Base-by-base conservation (phyloP, 495 filamentous ascomycete genomes). In the Hypomontagnella submonticulosa region DNA sequence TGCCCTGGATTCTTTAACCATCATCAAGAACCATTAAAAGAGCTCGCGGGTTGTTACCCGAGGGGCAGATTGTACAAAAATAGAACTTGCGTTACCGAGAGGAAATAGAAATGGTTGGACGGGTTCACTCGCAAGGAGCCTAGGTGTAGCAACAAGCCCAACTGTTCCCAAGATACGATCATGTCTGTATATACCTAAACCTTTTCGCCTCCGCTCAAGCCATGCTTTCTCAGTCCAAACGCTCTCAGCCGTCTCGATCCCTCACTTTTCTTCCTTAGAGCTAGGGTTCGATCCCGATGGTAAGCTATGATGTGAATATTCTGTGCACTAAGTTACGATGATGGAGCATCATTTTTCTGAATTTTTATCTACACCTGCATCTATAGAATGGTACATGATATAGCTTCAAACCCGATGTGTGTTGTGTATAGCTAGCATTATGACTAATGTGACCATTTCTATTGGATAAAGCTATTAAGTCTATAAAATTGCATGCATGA, bases 1-100 rank as follows among this genome's bases (percentile, higher is more conserved):
- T 46, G 91, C 93, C 70, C 80, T 99, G 70, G 93, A 98, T 77
- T 84, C 88, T 66, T 83, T 97, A 83, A 80, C 88, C 56, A 75
- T 94, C 42, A 74, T 81, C 72, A 87, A 84, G 79, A 78, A 70
- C 55, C 78, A 83, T 75, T 83, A 73, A 74, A 58, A 36, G 6
- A 19, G 53, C 8, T 42, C 34, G 36, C 41, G 48, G 9, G 49
- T 40, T 18, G 37, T 38, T 13, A 13, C 23, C 23, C 23, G 6
- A 27, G 23, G 6, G 23, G 23, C 23, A 58, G 56, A 46, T 60
- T 71, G 71, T 71, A 69, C 47, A 27, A 59, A n/a, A 61, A 63
- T 41, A 66, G 49, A 55, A 63, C 38, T 43, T 58, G 41, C 44
- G 23, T 52, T 60, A 53, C 51, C 19, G 54, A 61, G 50, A 62